Evolutionary conservation across 1,139 yeast genomes (phyloP), one percentile per base, ranked within the genome.

Genomic region (Ashbya aceris): DNA sequence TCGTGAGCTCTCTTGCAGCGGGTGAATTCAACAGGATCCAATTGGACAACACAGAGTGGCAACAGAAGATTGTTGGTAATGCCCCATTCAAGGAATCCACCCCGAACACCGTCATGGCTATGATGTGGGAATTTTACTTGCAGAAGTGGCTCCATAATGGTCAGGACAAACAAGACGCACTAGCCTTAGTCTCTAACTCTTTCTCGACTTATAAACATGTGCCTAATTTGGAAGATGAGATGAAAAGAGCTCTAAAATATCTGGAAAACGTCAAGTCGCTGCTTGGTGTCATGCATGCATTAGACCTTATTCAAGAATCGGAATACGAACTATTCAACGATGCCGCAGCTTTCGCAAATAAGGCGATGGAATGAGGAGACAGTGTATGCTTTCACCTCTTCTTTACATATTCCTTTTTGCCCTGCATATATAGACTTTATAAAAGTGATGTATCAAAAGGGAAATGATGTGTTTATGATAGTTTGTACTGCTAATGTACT

Each of bases 51-150:
- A 50, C 58, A 11, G 74, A 74, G 8, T 84, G 95, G 95, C 54
- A 52, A 39, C 64, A 69, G 45, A 49, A 65, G 9, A 61, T 85
- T 36, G 74, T 77, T 4, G 56, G 65, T 11, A 70, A 73, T 47
- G 55, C 82, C 38, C 96, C 96, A 6, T 86, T 84, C 54, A 57
- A 55, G 34, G 38, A 45, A 27, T 41, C 43, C 27, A 48, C 58
- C n/a, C 61, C 64, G 23, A 59, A 55, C 36, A 60, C 62, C 8
- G 44, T 58, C 3, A 57, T 56, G 61, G 56, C 65, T 8, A 58
- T 60, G 62, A 58, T 60, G 54, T 56, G 61, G 58, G 61, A 55
- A 42, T 58, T 58, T 33, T 59, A 50, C 41, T 42, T 58, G 30
- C 65, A 58, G 44, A 56, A 57, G 42, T 55, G 50, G 42, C 43